Base-by-base conservation (phyloP, 345 rosid species). In the Lagerstroemia speciosa region DNA sequence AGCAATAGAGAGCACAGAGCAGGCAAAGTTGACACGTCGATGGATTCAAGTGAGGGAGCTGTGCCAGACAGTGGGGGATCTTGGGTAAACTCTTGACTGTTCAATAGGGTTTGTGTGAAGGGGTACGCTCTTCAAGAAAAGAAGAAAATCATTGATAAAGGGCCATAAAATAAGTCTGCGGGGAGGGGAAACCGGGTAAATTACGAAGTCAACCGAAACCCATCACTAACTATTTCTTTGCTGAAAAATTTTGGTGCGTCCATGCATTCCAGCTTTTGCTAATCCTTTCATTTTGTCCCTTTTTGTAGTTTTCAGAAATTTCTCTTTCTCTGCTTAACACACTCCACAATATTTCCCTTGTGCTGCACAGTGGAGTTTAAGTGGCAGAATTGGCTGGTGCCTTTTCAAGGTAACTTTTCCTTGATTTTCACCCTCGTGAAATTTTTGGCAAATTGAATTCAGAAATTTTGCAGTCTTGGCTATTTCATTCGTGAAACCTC, bases 1-100 rank as follows among this genome's bases (percentile, higher is more conserved):
- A 65, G 48, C 33, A 65, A n/a, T 65, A 40, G 52, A 19, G 52
- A 34, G 52, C 67, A 40, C 33, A 19, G 52, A 34, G 52, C 67
- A 40, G 32, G 50, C 66, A 64, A 24, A 36, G 66, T 41, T 26
- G 46, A 43, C 8, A 10, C 19, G 19, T 16, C 14, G 46, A 41
- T 41, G 46, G 46, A 36, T 36, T 31, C 11, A 62, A 62, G 26
- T 22, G 40, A 62, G 66, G 24, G 24, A 62, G 19, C 17, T 5
- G 4, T 31, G 64, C 64, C 37, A 61, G 11, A 36, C 32, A 32
- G 33, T 58, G 34, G 40, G 55, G 55, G 37, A 62, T 62, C 65
- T 30, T 4, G 46, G 46, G 46, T 14, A 41, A 8, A 41, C 46
- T 8, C 15, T 41, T 41, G 46, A 41, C 14, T 41, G 46, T 2